Percentiles rank a stretch among this genome's conserved stretches.
Evolutionary conservation across 75 land plant species (phyloP).

Genomic region (Azolla pinnata): DNA sequence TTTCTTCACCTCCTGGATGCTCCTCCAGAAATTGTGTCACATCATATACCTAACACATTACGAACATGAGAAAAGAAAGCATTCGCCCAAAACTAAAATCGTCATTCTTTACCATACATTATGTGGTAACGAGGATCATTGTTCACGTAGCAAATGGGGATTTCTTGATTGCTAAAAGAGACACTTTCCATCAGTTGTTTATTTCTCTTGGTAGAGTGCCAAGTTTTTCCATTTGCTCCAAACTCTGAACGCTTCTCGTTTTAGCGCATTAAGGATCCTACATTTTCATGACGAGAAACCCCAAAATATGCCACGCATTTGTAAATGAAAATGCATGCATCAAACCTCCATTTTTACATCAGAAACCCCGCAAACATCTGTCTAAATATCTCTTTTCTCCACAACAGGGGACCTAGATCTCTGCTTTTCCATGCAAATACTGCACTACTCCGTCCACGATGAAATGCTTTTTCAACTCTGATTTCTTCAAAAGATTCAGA

Average conservation of each 20-base stretch:
- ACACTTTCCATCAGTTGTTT: too few species aligned
- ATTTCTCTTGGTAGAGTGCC: too few species aligned
- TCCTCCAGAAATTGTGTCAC: constrained; percentile 50
- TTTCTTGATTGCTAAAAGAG: too few species aligned
- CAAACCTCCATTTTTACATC: not conserved
- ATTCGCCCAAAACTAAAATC: not conserved
- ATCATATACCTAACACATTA: constrained; percentile 29
- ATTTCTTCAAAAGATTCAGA: not conserved
- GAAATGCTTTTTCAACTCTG: not conserved
- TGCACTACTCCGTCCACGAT: too few species aligned
- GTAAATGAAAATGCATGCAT: too few species aligned
- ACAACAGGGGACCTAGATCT: not conserved
- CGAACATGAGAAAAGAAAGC: not conserved
- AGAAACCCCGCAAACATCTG: not conserved
- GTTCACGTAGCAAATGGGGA: too few species aligned
- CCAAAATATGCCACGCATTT: too few species aligned
- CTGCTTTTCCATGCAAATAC: too few species aligned
- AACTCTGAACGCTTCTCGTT: too few species aligned
- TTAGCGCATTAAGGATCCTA: too few species aligned
- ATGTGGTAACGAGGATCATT: not conserved
- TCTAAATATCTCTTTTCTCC: not conserved
- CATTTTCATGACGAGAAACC: too few species aligned
- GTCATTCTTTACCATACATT: not conserved
- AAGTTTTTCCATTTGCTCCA: too few species aligned
- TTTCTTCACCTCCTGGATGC: constrained; percentile 60